phyloP scores from a whole-genome alignment of 805 yeast genomes.

The Saccharomycopsis sp. region DNA sequence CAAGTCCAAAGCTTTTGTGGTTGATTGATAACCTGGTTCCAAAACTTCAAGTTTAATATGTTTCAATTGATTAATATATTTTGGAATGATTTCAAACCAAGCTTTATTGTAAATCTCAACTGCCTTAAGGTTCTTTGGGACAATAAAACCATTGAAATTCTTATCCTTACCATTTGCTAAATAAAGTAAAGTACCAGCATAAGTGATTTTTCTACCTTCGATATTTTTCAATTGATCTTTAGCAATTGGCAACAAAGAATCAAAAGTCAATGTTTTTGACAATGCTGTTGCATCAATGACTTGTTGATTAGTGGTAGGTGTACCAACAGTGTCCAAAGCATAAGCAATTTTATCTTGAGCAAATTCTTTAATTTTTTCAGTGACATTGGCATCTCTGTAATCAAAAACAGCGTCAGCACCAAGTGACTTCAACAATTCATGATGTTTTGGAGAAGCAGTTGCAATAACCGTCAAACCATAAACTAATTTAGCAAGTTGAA shows the following conservation, averaged over 20 bases:
- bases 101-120: neutral
- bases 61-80: neutral
- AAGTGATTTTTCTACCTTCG: neutral
- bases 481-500: conserved; percentile 51
- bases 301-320: neutral
- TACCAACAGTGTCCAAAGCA: conserved; percentile 30
- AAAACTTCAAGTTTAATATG: neutral
- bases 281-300: neutral
- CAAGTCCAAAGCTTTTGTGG: neutral
- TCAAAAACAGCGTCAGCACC: conserved; percentile 53
- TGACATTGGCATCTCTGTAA: conserved; percentile 40
- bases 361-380: conserved; percentile 34
- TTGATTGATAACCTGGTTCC: neutral
- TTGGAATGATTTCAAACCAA: neutral
- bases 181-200: neutral
- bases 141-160: neutral
- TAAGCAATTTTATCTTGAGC: conserved; percentile 26
- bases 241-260: neutral
- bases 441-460: conserved; percentile 45
- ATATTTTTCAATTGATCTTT: neutral
- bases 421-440: conserved; percentile 32
- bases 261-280: neutral
- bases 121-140: neutral
- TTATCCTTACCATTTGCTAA: neutral
- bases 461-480: conserved; percentile 40